A percentile compares a stretch with the other conserved stretches of the same genome.
phyloP scores from a whole-genome alignment of 208 protist species.

The Naegleria fowleri region DNA sequence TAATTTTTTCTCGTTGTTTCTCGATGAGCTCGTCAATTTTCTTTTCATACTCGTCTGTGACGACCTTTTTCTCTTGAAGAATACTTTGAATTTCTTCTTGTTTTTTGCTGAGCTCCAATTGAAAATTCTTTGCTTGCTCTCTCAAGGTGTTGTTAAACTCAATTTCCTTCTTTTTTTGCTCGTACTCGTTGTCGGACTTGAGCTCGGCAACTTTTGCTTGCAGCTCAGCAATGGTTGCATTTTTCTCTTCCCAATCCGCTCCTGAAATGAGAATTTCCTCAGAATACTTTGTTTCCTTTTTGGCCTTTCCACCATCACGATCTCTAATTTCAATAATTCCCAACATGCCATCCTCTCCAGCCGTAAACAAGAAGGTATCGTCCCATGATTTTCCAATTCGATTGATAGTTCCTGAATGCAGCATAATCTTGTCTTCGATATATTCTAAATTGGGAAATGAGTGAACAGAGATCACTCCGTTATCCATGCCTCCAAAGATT shows the following conservation, averaged over 20 bases:
- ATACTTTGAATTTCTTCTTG: slow-evolving; percentile 61
- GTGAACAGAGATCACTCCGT: slow-evolving; percentile 80
- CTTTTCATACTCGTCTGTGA: slow-evolving; percentile 68
- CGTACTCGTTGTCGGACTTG: slow-evolving; percentile 82
- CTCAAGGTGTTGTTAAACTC: slow-evolving; percentile 80
- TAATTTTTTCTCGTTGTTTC: slow-evolving; percentile 68
- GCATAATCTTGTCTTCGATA: slow-evolving; percentile 73
- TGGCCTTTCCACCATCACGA: slow-evolving; percentile 65
- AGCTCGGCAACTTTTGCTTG: slow-evolving; percentile 77
- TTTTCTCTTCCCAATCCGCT: slow-evolving; percentile 77
- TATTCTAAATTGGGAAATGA: slow-evolving; percentile 68
- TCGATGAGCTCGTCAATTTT: slow-evolving; percentile 74
- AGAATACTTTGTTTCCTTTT: slow-evolving; percentile 70
- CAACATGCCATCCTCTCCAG: slow-evolving; percentile 81
- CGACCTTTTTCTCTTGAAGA: slow-evolving; percentile 34
- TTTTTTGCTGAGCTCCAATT: slow-evolving; percentile 61
- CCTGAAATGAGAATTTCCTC: slow-evolving; percentile 87
- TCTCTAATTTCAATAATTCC: slow-evolving; percentile 79
- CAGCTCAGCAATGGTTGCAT: slow-evolving; percentile 56
- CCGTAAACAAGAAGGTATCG: slow-evolving; percentile 81
- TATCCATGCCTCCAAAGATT: slow-evolving; percentile 81
- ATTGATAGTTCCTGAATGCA: slow-evolving; percentile 71
- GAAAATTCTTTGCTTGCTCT: slow-evolving; percentile 73
- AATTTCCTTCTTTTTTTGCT: slow-evolving; percentile 83
- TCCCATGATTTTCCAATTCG: slow-evolving; percentile 76